Evolutionary conservation across 2,329 filamentous ascomycete genomes (phyloP).

Genomic region (Fusarium lateritium): DNA sequence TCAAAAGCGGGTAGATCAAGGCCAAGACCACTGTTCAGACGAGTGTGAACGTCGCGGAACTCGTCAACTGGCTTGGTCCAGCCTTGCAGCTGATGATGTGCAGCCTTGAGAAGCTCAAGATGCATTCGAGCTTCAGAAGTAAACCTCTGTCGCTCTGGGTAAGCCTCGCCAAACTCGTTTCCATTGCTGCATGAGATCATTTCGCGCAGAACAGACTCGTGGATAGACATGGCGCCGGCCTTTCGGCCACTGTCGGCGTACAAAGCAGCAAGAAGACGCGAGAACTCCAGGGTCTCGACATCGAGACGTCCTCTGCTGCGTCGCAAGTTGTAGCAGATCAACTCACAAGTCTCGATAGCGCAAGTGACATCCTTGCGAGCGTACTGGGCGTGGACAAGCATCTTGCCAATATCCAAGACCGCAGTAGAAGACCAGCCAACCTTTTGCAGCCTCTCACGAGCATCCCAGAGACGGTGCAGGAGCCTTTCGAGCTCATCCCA

Average conservation of each 20-base stretch:
- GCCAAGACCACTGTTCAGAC: conserved; percentile 32
- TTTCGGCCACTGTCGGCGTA: conserved; percentile 31
- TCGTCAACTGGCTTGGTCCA: conserved; percentile 39
- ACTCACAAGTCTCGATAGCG: conserved; percentile 45
- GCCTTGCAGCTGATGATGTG: conserved; percentile 38
- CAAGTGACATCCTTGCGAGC: conserved; percentile 26
- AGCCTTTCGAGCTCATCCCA: conserved; percentile 60
- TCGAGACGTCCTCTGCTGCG: conserved; percentile 48
- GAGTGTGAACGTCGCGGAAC: conserved; percentile 38
- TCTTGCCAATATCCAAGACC: conserved; percentile 44
- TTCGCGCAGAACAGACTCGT: conserved; percentile 44
- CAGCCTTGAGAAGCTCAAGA: conserved; percentile 41
- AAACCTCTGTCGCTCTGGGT: conserved; percentile 29
- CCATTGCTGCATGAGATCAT: conserved; percentile 39
- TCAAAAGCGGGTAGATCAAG: conserved; percentile 40
- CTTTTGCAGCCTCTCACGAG: conserved; percentile 41
- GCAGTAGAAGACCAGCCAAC: conserved; percentile 43
- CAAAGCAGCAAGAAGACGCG: conserved; percentile 44
- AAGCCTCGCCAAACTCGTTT: conserved; percentile 13
- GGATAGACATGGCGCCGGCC: conserved; percentile 40
- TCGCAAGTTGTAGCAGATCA: conserved; percentile 49
- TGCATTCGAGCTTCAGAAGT: conserved; percentile 35
- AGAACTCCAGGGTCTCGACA: conserved; percentile 45
- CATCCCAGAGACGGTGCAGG: conserved; percentile 43
- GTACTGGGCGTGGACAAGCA: conserved; percentile 44